phyloP scores from a whole-genome alignment of 2,329 filamentous ascomycete species.

The Chrysoporthe deuterocubensis region DNA sequence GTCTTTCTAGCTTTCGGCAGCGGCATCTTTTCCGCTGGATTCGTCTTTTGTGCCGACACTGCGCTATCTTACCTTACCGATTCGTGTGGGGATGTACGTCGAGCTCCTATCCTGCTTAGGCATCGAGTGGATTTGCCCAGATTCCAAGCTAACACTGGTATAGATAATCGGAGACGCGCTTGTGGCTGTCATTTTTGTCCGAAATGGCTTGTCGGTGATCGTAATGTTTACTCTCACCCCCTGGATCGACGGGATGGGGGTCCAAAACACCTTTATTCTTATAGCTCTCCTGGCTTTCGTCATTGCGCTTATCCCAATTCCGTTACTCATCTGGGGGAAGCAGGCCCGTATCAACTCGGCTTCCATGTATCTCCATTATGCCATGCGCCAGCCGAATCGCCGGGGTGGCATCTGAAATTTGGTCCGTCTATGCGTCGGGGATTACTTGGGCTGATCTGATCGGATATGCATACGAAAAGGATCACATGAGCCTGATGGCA shows the following conservation, averaged over 20 bases:
- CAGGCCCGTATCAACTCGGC: constrained; percentile 2
- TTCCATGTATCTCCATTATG: neutral
- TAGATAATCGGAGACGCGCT: constrained; percentile 38
- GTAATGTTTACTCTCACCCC: constrained; percentile 37
- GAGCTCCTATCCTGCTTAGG: neutral
- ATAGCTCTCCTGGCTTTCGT: neutral
- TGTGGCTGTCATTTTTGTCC: constrained; percentile 39
- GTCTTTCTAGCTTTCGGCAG: constrained; percentile 42
- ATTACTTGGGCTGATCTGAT: too few relatives aligned
- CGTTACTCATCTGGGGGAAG: constrained; percentile 4
- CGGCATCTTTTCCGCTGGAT: constrained; percentile 42
- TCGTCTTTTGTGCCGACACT: constrained; percentile 41
- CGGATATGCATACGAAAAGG: too few relatives aligned
- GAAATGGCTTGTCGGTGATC: constrained; percentile 38
- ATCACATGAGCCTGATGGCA: too few relatives aligned
- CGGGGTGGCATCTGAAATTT: neutral
- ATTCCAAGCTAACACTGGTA: neutral
- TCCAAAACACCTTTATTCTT: constrained; percentile 31
- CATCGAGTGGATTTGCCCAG: neutral
- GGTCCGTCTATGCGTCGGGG: too few relatives aligned
- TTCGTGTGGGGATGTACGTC: constrained; percentile 41
- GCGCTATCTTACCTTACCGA: constrained; percentile 42
- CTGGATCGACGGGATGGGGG: constrained; percentile 39
- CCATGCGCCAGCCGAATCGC: neutral
- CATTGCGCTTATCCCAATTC: neutral